Evolutionary conservation across 345 rosid species (phyloP).

Genomic region (Brassica napus): Da-Ae NC_063445.1:31324001-31324500

Average conservation of each 20-base stretch:
- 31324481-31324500: no score
- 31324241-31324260: neutral
- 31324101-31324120: neutral
- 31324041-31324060: no score
- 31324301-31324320: neutral
- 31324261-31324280: no score
- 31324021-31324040: no score
- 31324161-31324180: neutral
- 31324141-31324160: no score
- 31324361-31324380: neutral
- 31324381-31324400: neutral
- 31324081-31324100: neutral
- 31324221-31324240: neutral
- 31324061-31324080: neutral
- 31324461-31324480: no score
- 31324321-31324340: neutral
- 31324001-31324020: no score
- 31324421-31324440: no score
- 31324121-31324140: no score
- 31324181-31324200: neutral
- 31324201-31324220: neutral
- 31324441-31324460: no score
- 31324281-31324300: neutral
- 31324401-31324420: neutral
- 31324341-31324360: neutral